Evolutionary conservation across 2,329 filamentous ascomycete species (phyloP).

Genomic region (Pseudogymnoascus verrucosus): DNA sequence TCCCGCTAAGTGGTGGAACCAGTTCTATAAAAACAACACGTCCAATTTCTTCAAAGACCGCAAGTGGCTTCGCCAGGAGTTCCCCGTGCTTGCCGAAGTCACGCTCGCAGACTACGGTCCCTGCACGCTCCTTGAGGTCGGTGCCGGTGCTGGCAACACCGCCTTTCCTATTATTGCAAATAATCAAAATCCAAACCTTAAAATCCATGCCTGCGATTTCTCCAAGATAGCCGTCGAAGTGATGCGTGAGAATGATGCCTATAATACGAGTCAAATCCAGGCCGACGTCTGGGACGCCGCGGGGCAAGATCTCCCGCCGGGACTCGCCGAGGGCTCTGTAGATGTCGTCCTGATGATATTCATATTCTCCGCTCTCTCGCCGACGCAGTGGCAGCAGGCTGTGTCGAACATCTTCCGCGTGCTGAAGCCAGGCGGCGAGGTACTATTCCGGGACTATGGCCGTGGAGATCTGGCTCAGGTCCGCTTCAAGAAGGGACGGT

Average conservation of each 20-base stretch:
- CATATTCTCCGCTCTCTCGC: constrained; percentile 88
- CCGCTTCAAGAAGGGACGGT: constrained; percentile 90
- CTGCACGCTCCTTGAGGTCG: constrained; percentile 75
- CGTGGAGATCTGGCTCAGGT: constrained; percentile 93
- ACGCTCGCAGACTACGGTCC: constrained; percentile 62
- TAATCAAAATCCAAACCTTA: constrained; percentile 75
- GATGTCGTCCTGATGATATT: constrained; percentile 94
- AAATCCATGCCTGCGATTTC: constrained; percentile 91
- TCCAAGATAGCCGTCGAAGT: constrained; percentile 91
- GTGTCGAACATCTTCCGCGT: constrained; percentile 73
- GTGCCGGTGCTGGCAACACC: constrained; percentile 92
- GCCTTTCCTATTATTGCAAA: constrained; percentile 82
- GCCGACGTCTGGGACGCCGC: constrained; percentile 95
- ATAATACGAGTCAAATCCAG: constrained; percentile 63
- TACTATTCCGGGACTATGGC: constrained; percentile 95
- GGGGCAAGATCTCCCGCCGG: constrained; percentile 64
- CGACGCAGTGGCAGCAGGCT: constrained; percentile 74
- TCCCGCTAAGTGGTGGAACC: constrained; percentile 95
- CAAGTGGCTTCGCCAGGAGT: constrained; percentile 95
- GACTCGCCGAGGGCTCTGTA: constrained; percentile 67
- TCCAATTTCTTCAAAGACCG: constrained; percentile 98
- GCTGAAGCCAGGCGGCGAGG: constrained; percentile 84
- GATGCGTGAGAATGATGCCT: constrained; percentile 73
- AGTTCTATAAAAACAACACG: constrained; percentile 97
- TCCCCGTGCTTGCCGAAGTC: constrained; percentile 74